Percentiles rank a stretch among this genome's conserved stretches.
Evolutionary conservation across 164 flowering plant genomes (phyloP).

Genomic region (Annona cherimola): DNA sequence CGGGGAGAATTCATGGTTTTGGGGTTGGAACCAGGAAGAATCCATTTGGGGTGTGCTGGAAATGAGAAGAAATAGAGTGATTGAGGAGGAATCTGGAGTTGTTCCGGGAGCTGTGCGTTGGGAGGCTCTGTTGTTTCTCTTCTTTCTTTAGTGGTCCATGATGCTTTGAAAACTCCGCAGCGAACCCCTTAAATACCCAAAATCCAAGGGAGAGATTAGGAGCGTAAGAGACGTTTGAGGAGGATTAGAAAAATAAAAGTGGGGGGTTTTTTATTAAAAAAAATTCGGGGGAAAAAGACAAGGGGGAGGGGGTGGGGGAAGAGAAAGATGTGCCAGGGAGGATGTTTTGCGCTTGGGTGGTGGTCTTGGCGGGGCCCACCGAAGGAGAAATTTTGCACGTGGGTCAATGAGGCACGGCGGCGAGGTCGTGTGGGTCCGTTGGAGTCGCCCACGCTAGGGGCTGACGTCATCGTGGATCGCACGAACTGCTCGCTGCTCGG

Average conservation of each 20-base stretch:
- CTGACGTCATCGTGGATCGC: neutral
- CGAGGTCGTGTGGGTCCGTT: neutral
- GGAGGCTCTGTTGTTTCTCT: neutral
- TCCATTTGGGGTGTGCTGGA: slow-evolving; percentile 10
- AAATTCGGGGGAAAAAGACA: neutral
- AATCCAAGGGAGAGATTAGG: neutral
- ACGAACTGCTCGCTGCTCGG: too few relatives aligned
- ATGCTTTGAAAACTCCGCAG: neutral
- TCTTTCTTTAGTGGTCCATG: neutral
- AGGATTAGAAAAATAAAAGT: neutral
- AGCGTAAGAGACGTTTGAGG: too few relatives aligned
- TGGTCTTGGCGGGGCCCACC: slow-evolving; percentile 3
- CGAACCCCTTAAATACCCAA: neutral
- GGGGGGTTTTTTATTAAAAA: neutral
- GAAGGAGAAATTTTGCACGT: slow-evolving; percentile 5
- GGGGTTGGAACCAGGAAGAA: slow-evolving; percentile 9
- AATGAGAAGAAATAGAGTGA: neutral
- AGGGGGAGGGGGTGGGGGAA: neutral
- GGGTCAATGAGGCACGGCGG: slow-evolving; percentile 24
- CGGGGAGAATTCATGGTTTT: slow-evolving; percentile 19
- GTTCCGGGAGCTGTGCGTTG: neutral
- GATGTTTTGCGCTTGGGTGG: slow-evolving; percentile 3
- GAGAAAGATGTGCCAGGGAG: neutral
- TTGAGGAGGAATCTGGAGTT: neutral
- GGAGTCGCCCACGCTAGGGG: neutral